Evolutionary conservation across 352 stramenopile species (phyloP).

Genomic region (Globisporangium okanoganense): DNA sequence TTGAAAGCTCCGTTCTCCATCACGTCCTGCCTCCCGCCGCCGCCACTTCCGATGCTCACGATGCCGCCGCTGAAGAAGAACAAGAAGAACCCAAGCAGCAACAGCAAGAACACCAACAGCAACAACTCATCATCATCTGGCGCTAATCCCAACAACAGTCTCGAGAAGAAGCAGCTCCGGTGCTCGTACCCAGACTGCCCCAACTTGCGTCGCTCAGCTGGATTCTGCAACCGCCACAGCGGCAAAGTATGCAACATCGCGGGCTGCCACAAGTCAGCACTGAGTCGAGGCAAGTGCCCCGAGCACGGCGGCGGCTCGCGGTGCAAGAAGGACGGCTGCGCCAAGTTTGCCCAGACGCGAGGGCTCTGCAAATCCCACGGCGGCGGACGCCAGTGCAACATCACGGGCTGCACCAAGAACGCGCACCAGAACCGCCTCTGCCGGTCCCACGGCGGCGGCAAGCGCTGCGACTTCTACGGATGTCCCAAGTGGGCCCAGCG

Average conservation of each 20-base stretch:
- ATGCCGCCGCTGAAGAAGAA: slow-evolving; percentile 81
- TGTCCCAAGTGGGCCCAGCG: slow-evolving; percentile 85
- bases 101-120: slow-evolving; percentile 7
- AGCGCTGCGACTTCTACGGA: slow-evolving; percentile 71
- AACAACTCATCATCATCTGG: not conserved
- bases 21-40: slow-evolving; percentile 46
- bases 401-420: slow-evolving; percentile 78
- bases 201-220: slow-evolving; percentile 69
- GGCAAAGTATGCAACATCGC: slow-evolving; percentile 70
- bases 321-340: slow-evolving; percentile 79
- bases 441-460: slow-evolving; percentile 76
- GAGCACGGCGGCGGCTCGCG: slow-evolving; percentile 81
- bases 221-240: slow-evolving; percentile 81
- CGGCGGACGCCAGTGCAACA: slow-evolving; percentile 69
- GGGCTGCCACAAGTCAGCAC: slow-evolving; percentile 68
- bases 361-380: slow-evolving; percentile 86
- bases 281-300: slow-evolving; percentile 81
- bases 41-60: slow-evolving; percentile 58
- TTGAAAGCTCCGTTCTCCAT: slow-evolving; percentile 33
- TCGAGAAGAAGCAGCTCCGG: slow-evolving; percentile 60
- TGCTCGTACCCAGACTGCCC: slow-evolving; percentile 76
- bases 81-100: slow-evolving; percentile 20
- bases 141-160: not conserved
- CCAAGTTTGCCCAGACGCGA: slow-evolving; percentile 81
- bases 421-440: slow-evolving; percentile 82